These are phyloP conservation scores for Phoma herbarum DNA, from an alignment of 2,329 filamentous ascomycete species.

Conservation along the genomic window DNA sequence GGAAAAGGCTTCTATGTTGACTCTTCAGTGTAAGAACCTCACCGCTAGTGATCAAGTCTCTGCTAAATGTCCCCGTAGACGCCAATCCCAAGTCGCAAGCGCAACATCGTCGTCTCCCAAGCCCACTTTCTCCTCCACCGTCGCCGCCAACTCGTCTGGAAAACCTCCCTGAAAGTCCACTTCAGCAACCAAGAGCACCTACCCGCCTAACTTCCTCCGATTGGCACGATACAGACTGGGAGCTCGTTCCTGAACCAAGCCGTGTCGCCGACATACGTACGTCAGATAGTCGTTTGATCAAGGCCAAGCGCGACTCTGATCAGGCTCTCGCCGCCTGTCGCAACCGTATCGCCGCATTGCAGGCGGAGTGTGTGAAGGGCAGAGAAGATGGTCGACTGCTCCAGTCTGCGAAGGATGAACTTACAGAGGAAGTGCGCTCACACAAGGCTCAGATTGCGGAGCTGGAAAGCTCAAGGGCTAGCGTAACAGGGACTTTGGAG, in stretches of 20 bases:
- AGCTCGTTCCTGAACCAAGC: constrained; percentile 17
- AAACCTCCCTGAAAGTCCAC: constrained; percentile 25
- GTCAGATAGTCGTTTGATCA: constrained; percentile 46
- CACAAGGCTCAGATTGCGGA: constrained; percentile 43
- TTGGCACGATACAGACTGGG: constrained; percentile 38
- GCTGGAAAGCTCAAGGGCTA: constrained; percentile 39
- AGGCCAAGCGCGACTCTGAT: constrained; percentile 50
- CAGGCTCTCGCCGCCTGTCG: constrained; percentile 49
- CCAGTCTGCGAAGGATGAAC: constrained; percentile 26
- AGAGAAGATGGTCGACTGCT: constrained; percentile 35
- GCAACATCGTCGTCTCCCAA: constrained; percentile 32
- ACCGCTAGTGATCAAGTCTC: neutral
- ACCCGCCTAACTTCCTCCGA: constrained; percentile 31
- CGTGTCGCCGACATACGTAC: constrained; percentile 38
- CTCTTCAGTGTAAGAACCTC: constrained; percentile 46
- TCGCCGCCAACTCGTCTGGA: constrained; percentile 42
- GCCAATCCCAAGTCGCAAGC: constrained; percentile 34
- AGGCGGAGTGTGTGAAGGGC: constrained; percentile 41
- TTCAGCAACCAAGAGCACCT: constrained; percentile 35
- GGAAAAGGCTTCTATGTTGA: constrained; percentile 49
- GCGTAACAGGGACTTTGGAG: constrained; percentile 34
- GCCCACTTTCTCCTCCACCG: constrained; percentile 46
- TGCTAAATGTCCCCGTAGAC: constrained; percentile 31
- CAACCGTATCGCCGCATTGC: constrained; percentile 45
- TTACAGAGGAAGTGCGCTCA: constrained; percentile 40